Base-by-base conservation (phyloP, 352 stramenopile species). In the Globisporangium takayamanum region DNA sequence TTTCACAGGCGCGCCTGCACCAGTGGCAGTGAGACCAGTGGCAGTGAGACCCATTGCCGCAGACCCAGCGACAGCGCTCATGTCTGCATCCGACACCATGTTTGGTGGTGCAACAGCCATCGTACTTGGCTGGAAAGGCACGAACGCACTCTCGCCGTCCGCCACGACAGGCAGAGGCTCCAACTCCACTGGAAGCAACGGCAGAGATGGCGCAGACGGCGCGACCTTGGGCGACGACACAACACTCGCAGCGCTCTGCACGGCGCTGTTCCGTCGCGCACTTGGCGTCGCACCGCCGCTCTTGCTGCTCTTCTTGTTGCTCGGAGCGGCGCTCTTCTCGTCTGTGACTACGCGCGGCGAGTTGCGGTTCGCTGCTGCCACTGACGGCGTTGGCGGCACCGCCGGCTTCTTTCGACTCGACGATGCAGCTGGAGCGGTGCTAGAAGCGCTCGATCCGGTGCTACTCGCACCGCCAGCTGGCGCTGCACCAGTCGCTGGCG, bases 231-330 rank as follows among this genome's bases (percentile, higher is more conserved):
- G 60, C 5, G 60, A 53, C 18, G 60, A 51, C 5, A 39, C 10
- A 12, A 36, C 28, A 44, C 45, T 49, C 42, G 30, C 22, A 41
- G 62, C 6, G 22, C 57, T 63, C 69, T 66, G 61, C n/a, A 26
- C 55, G 60, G 46, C 16, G 47, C 48, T 77, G 49, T 56, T 75
- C 10, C 73, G 70, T 49, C 74, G 68, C 28, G 69, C 57, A 42
- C 57, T 57, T 28, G 72, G 64, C 50, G 69, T 79, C 25, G 15
- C 57, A 25, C 51, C 50, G 18, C 67, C 65, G 11, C 56, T 64
- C 52, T 77, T 79, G 65, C 39, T 64, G 44, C 63, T 57, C 62
- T 84, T 87, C 57, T 81, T 87, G 16, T 55, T 63, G 22, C 49
- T 63, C 53, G 66, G 57, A 15, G 28, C 20, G 2, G 48, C n/a